Evolutionary conservation across 225 moss, liverwort and hornwort species (phyloP), one percentile per base, ranked within the genome.

Genomic region (Polytrichum formosum): DNA sequence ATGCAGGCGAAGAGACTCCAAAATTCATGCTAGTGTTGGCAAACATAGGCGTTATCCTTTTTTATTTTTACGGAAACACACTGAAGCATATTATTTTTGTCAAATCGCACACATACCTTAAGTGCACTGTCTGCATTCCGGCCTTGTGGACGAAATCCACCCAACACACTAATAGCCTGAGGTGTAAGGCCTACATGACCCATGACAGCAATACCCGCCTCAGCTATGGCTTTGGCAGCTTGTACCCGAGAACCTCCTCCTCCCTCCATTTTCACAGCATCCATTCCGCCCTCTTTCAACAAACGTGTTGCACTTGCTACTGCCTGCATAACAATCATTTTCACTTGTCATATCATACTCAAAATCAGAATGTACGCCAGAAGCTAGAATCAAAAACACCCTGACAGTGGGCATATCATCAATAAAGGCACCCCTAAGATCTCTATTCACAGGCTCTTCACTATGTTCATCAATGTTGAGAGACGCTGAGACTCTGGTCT

Each of bases 121-220:
- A 94, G 77, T 62, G 97, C 97, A 67, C 92, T 87, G 53, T 78
- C 84, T 35, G 81, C 76, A 35, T 79, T 87, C 53, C 85, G 81
- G 18, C 97, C 97, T 82, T 98, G 97, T 5, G 97, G 97, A 70
- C 97, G 94, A 62, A 98, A 98, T 28, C 98, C 98, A 56, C 98
- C 98, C 72, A 98, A 55, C 25, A 88, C 76, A 72, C 97, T 98
- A 68, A 94, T 98, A 5, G 98, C 92, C 73, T 98, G 98, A 25
- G 98, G 98, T 31, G 98, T 98, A 54, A 98, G 94, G 53, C 98
- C 98, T 10, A 98, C 98, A 74, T 98, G 98, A 10, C 98, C 98
- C 94, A 98, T 98, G 35, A 91, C 94, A 26, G 98, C 94, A 70
- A 98, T 92, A 75, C 98, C 98, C 25, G 98, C 98, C 80, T 94